phyloP scores from a whole-genome alignment of 169 alveolate genomes.

The Plasmodium knowlesi region DNA sequence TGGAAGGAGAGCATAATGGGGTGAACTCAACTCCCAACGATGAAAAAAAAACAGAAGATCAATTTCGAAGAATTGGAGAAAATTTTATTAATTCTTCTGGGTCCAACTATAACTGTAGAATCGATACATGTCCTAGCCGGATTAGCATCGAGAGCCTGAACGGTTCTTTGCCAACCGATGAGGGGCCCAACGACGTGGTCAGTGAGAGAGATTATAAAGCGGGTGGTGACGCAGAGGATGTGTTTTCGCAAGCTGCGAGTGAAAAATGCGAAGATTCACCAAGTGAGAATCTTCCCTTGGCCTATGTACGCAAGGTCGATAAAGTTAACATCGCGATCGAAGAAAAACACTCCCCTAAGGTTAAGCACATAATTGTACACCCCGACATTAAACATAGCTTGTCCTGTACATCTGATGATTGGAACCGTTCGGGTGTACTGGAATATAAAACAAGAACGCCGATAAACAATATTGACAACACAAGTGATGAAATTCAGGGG shows the following conservation, averaged over 20 bases:
- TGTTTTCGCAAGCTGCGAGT: not conserved
- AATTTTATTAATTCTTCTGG: not conserved
- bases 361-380: not conserved
- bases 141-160: not conserved
- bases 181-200: not conserved
- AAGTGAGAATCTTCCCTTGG: not conserved
- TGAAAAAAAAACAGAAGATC: not conserved
- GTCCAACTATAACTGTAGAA: not conserved
- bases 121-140: not conserved
- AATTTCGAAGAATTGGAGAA: not conserved
- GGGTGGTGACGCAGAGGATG: not conserved
- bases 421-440: not conserved
- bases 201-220: too few relatives aligned
- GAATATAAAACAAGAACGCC: not conserved
- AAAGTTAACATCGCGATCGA: not conserved
- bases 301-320: not conserved
- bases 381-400: not conserved
- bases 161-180: not conserved
- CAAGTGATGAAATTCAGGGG: not conserved
- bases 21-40: not conserved
- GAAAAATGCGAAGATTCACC: not conserved
- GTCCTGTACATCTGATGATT: not conserved
- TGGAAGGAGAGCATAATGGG: not conserved
- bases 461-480: not conserved
- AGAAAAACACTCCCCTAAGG: not conserved